phyloP scores from a whole-genome alignment of 2,329 filamentous ascomycete genomes.

The Epichloe gansuensis region DNA sequence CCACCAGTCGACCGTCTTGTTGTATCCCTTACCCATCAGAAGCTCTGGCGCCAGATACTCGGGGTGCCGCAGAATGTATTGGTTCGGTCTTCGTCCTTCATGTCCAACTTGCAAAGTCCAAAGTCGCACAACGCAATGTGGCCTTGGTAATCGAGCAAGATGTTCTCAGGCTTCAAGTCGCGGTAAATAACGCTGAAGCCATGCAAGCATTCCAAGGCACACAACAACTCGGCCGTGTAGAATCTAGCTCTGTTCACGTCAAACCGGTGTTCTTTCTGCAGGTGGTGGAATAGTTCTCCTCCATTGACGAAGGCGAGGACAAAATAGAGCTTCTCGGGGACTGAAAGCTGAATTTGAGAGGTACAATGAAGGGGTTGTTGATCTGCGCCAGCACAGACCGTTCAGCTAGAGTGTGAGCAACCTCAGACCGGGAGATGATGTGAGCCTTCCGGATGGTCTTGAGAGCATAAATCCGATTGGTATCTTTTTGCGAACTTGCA shows the following conservation, averaged over 20 bases:
- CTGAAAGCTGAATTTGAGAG: constrained; percentile 98
- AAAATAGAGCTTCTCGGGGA: constrained; percentile 95
- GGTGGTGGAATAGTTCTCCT: constrained; percentile 92
- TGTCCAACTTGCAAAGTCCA: constrained; percentile 93
- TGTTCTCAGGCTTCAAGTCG: constrained; percentile 72
- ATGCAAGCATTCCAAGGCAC: constrained; percentile 89
- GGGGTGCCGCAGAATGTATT: constrained; percentile 96
- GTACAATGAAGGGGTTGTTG: constrained; percentile 99
- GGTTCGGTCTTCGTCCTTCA: constrained; percentile 98
- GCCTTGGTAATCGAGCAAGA: constrained; percentile 91
- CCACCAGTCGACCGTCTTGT: constrained; percentile 99
- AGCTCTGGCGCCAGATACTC: constrained; percentile 95
- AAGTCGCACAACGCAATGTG: constrained; percentile 98
- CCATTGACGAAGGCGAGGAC: constrained; percentile 96
- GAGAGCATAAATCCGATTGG: constrained; percentile 90
- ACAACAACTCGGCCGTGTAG: constrained; percentile 92
- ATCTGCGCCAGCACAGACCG: constrained; percentile 97
- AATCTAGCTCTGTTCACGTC: constrained; percentile 95
- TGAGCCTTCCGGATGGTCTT: constrained; percentile 99
- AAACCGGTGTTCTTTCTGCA: constrained; percentile 94
- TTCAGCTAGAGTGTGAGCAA: constrained; percentile 91
- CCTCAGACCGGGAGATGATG: constrained; percentile 96
- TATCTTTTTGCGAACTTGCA: constrained; percentile 98
- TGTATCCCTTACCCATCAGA: constrained; percentile 86
- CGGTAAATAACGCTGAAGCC: constrained; percentile 97